Conservation (phyloP, 1,284 basidiomycete genomes). For the Cronartium quercuum region DNA sequence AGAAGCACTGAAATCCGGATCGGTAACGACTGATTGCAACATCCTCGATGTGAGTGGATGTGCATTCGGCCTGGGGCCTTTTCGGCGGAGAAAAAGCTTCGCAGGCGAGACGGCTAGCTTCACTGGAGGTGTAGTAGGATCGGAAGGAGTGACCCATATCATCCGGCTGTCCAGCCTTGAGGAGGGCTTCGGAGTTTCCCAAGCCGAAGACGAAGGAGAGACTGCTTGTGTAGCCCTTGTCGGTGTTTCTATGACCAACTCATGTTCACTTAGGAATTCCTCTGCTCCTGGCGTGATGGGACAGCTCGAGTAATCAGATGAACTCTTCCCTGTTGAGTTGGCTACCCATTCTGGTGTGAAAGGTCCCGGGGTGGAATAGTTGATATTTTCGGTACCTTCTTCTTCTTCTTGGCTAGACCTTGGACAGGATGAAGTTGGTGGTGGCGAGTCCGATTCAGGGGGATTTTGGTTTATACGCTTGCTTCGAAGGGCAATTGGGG, state of each 20-base stretch:
- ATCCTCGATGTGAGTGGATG: slow-evolving; percentile 22
- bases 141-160: neutral
- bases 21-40: slow-evolving; percentile 17
- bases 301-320: neutral
- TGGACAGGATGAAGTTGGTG: neutral
- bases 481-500: neutral
- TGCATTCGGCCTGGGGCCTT: slow-evolving; percentile 6
- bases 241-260: neutral
- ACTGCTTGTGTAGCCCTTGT: neutral
- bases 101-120: slow-evolving; percentile 10
- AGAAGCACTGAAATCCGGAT: no score
- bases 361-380: neutral
- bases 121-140: slow-evolving; percentile 7
- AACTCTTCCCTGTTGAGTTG: neutral
- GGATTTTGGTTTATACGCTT: neutral
- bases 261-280: neutral
- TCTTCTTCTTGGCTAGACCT: neutral
- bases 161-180: neutral
- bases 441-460: neutral
- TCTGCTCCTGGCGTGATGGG: neutral
- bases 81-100: slow-evolving; percentile 4
- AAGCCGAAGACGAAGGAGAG: neutral
- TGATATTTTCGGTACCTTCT: neutral
- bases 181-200: neutral
- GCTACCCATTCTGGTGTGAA: neutral